Conservation (phyloP, 2,329 filamentous ascomycete species). For the Paraconiothyrium sp. region DNA sequence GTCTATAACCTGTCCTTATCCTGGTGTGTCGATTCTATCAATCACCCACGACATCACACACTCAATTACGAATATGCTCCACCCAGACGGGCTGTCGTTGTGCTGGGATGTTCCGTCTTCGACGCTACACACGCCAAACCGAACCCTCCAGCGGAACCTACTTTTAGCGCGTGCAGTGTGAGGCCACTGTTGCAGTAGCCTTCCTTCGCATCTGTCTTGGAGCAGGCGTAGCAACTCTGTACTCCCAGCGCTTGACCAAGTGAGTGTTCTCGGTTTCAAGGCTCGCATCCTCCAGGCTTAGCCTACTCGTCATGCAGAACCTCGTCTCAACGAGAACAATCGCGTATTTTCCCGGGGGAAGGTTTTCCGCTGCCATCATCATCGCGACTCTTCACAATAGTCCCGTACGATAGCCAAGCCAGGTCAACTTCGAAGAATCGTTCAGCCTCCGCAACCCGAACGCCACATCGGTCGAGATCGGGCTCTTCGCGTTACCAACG, state of each 20-base stretch:
- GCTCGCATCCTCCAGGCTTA: background rate
- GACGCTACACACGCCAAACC: background rate
- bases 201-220: background rate
- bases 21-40: background rate
- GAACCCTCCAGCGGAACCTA: background rate
- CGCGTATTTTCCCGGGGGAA: background rate
- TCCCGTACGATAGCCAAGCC: background rate
- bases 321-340: background rate
- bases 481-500: background rate
- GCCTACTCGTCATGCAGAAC: background rate
- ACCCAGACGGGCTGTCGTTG: background rate
- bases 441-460: background rate
- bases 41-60: background rate
- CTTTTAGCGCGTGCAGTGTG: slow-evolving; percentile 10
- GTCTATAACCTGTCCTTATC: background rate
- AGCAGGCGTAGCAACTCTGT: background rate
- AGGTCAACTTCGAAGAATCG: background rate
- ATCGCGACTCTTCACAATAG: background rate
- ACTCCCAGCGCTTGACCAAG: background rate
- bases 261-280: background rate
- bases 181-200: slow-evolving; percentile 16
- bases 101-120: background rate
- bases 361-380: background rate
- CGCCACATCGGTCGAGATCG: slow-evolving; percentile 4
- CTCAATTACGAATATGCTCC: background rate